These are phyloP conservation scores for Pichia cactophila DNA, from an alignment of 1,139 yeast species.

Conservation along the genomic window DNA sequence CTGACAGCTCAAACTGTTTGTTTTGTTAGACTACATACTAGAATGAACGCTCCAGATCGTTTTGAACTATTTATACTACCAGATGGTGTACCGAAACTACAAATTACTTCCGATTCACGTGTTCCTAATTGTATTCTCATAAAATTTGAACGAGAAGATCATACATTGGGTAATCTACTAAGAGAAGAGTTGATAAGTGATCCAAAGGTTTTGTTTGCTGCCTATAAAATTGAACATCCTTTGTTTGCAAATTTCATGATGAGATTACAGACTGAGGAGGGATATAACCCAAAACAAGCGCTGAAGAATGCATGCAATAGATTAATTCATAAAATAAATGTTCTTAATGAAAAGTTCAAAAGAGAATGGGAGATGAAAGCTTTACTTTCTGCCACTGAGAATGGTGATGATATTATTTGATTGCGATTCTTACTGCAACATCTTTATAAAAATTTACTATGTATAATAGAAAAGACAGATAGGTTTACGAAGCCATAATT, in stretches of 20 bases:
- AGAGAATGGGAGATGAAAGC: conserved; percentile 92
- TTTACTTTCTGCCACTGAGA: conserved; percentile 67
- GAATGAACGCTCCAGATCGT: conserved; percentile 98
- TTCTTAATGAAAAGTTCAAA: conserved; percentile 68
- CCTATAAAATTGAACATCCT: conserved; percentile 97
- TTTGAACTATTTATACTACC: conserved; percentile 92
- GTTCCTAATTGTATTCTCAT: conserved; percentile 93
- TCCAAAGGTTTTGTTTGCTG: conserved; percentile 84
- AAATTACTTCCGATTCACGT: conserved; percentile 87
- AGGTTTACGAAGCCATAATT: neutral
- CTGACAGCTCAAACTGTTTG: too few relatives aligned
- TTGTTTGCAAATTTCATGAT: conserved; percentile 88
- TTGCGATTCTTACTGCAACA: neutral
- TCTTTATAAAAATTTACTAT: neutral
- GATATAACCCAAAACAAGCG: conserved; percentile 86
- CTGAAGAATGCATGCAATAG: conserved; percentile 81
- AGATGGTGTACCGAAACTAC: conserved; percentile 91
- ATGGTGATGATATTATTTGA: conserved; percentile 36
- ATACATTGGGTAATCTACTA: conserved; percentile 84
- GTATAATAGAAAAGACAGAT: neutral
- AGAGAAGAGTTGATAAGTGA: conserved; percentile 83
- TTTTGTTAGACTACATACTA: neutral
- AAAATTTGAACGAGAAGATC: conserved; percentile 95
- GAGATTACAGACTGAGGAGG: conserved; percentile 93
- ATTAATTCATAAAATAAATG: conserved; percentile 70